Evolutionary conservation across 306 rosid species (phyloP), one percentile per base, ranked within the genome.

Genomic region (Macrotyloma uniflorum): DNA sequence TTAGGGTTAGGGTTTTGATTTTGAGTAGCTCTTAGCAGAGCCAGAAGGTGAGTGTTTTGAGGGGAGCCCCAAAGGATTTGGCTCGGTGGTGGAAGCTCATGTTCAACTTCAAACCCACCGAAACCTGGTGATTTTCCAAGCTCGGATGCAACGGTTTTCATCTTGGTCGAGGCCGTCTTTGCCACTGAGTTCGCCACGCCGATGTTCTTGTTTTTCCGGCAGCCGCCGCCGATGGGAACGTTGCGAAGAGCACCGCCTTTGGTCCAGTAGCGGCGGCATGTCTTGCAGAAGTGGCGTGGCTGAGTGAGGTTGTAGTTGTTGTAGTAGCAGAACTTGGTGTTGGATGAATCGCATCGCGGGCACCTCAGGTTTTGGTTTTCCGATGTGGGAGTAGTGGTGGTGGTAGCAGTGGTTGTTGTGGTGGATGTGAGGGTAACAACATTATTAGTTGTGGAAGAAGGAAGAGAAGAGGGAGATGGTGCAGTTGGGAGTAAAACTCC

Each of bases 281-380:
- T 90, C 86, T 94, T 94, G 88, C 98, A 94, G 88, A 94, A 94
- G 84, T 94, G 97, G 42, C 98, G 98, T 2, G 98, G 98, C 87
- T 94, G 98, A 28, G 98, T 92, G 77, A 94, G 96, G 83, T 94
- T 94, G 88, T 79, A 79, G 67, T 79, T 79, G 49, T 79, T 79
- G 79, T 79, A 79, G 73, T 79, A 93, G 61, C 98, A 93, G 73
- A 93, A 93, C 86, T 93, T 93, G 16, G 98, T 93, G 91, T 93
- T 90, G 80, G 97, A 72, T 4, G 83, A 79, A 35, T 79, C 83
- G 1, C 83, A 79, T 49, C 83, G 43, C 1, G 83, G 83, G 51
- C 99, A 96, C 74, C 96, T 85, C 82, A 95, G 74, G 58, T 84
- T 88, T 14, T 89, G 93, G 42, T 74, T 87, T 67, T 95, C 95